phyloP scores from a whole-genome alignment of 108 stramenopile genomes.

The Heterococcus sp. region DNA sequence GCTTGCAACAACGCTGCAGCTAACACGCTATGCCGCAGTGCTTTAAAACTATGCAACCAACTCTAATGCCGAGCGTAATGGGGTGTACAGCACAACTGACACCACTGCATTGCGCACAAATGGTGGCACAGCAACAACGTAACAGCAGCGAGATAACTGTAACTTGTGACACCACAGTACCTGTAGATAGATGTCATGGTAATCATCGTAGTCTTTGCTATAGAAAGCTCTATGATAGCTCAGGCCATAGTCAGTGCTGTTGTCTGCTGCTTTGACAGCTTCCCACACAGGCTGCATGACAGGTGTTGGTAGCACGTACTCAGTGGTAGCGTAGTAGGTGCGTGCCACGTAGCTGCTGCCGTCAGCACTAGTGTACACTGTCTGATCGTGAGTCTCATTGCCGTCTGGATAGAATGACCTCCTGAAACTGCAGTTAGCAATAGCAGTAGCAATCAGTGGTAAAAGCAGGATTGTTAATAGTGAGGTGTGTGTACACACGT shows the following conservation, averaged over 20 bases:
- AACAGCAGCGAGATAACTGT: not conserved
- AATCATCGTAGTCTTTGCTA: constrained; percentile 72
- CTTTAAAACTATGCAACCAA: too few species aligned
- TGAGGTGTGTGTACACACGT: too few species aligned
- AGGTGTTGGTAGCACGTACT: constrained; percentile 70
- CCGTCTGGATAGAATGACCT: constrained; percentile 77
- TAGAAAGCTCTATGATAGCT: constrained; percentile 77
- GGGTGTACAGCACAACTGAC: too few species aligned
- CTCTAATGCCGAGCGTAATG: too few species aligned
- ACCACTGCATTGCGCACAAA: too few species aligned
- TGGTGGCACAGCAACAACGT: too few species aligned
- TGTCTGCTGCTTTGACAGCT: constrained; percentile 64
- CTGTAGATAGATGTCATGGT: constrained; percentile 80
- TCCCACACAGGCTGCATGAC: constrained; percentile 86
- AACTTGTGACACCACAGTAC: not conserved
- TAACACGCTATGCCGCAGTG: not conserved
- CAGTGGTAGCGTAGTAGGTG: constrained; percentile 72
- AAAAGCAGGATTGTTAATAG: too few species aligned
- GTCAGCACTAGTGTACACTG: constrained; percentile 55
- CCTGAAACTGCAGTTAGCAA: constrained; percentile 43
- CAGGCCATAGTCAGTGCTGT: constrained; percentile 68
- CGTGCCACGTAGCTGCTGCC: constrained; percentile 63
- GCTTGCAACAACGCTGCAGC: too few species aligned
- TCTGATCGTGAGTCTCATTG: constrained; percentile 78
- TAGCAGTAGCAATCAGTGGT: too few species aligned